Conservation (phyloP, 495 filamentous ascomycete genomes). For the Rostrohypoxylon terebratum region DNA sequence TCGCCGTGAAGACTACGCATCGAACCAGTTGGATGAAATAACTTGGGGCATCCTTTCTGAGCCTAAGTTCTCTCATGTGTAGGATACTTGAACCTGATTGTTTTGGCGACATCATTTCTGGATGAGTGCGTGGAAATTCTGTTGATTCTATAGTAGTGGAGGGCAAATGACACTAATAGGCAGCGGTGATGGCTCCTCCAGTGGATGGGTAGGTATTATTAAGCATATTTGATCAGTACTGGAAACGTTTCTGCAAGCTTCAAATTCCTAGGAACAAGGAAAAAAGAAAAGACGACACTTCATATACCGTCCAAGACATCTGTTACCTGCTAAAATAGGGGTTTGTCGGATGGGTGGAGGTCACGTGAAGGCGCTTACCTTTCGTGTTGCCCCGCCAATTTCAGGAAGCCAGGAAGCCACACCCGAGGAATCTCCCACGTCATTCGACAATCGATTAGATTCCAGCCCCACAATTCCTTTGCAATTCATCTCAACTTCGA, state of each 20-base stretch:
- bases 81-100: too few relatives aligned
- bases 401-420: conserved; percentile 24
- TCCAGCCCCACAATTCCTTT: conserved; percentile 10
- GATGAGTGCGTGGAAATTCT: neutral
- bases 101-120: too few relatives aligned
- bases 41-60: too few relatives aligned
- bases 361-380: conserved; percentile 51
- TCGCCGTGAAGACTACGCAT: too few relatives aligned
- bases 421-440: conserved; percentile 42
- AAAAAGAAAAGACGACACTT: neutral
- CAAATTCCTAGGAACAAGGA: neutral
- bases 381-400: conserved; percentile 56
- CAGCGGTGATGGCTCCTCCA: too few relatives aligned
- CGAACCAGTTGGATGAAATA: too few relatives aligned
- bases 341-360: neutral
- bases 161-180: neutral
- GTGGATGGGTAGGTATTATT: too few relatives aligned
- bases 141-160: neutral
- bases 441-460: conserved; percentile 26
- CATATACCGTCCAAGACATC: too few relatives aligned
- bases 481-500: conserved; percentile 9
- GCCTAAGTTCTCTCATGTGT: neutral
- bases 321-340: neutral
- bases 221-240: neutral
- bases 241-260: neutral